A percentile compares a stretch with the other conserved stretches of the same genome.
Conservation (phyloP, 768 basidiomycete genomes). For the Hirschioporus abietinus region DNA sequence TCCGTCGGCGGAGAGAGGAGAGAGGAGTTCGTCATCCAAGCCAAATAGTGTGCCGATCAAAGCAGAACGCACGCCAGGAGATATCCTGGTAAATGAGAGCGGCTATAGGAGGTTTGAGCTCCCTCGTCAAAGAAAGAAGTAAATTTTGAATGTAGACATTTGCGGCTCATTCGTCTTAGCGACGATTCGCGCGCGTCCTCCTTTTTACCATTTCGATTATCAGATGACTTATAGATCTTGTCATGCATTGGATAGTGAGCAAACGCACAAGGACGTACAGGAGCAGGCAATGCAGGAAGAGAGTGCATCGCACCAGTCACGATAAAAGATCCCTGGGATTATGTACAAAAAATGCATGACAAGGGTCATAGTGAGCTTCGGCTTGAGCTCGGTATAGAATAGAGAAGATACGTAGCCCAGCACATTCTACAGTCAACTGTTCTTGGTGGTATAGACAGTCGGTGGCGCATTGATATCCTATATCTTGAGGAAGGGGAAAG, state of each 20-base stretch:
- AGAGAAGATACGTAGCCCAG: neutral
- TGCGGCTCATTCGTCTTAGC: neutral
- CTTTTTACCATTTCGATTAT: neutral
- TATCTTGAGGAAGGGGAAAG: neutral
- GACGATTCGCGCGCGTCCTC: neutral
- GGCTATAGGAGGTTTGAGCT: neutral
- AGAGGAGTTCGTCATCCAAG: neutral
- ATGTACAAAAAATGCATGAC: constrained; percentile 1
- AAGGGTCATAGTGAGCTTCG: neutral
- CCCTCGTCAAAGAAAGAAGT: neutral
- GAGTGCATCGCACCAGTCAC: neutral
- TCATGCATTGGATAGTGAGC: neutral
- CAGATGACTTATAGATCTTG: neutral
- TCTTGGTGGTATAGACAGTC: neutral
- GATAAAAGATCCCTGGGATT: neutral
- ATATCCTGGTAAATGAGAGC: neutral
- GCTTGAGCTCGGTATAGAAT: neutral
- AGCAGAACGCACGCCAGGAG: neutral
- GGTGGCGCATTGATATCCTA: neutral
- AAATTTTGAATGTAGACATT: neutral
- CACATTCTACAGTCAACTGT: neutral
- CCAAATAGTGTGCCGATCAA: neutral
- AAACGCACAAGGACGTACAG: neutral
- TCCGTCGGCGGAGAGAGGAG: neutral
- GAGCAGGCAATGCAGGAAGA: neutral